Percentiles rank a stretch among this genome's conserved stretches.
phyloP scores from a whole-genome alignment of 2,329 filamentous ascomycete genomes.

The Trichoderma sp. region DNA sequence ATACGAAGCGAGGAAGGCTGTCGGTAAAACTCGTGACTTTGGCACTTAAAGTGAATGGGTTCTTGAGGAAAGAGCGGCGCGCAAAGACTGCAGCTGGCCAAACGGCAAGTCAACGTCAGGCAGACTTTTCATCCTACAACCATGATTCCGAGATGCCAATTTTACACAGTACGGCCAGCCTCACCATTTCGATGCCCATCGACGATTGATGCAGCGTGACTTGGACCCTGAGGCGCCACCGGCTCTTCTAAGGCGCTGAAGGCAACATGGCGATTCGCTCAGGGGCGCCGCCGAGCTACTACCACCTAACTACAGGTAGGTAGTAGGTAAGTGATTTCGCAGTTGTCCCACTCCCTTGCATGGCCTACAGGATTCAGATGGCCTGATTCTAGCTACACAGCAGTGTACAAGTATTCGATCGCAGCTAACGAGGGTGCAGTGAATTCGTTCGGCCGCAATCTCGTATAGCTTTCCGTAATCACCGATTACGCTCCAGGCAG shows the following conservation, averaged over 20 bases:
- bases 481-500: neutral
- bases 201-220: neutral
- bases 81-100: neutral
- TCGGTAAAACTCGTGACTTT: neutral
- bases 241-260: neutral
- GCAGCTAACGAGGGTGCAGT: neutral
- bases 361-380: neutral
- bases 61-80: neutral
- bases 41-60: neutral
- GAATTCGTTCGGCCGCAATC: neutral
- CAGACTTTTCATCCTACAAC: neutral
- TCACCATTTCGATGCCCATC: neutral
- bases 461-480: neutral
- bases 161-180: neutral
- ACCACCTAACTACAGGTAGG: neutral
- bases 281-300: neutral
- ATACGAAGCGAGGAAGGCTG: neutral
- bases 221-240: neutral
- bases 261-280: neutral
- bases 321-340: neutral
- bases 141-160: neutral
- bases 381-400: neutral
- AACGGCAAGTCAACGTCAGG: neutral
- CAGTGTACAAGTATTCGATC: neutral
- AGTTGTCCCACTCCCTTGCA: neutral